Base-by-base conservation (phyloP, 1,284 basidiomycete genomes). In the Sporisorium scitamineum region DNA sequence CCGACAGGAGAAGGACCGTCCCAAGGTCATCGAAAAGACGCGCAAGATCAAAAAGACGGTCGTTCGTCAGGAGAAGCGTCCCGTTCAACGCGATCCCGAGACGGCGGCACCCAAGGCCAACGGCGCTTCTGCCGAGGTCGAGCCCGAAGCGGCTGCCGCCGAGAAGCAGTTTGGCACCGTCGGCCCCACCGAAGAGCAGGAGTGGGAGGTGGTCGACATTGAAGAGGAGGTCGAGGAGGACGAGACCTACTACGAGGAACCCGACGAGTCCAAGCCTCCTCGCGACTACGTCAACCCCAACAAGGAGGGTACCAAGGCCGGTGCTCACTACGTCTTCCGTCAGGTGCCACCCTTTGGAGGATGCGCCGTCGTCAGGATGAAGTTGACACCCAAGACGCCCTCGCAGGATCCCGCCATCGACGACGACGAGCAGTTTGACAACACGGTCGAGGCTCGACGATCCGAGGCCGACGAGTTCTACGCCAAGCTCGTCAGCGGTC, bases 391-490 rank as follows among this genome's bases (percentile, higher is more conserved):
- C 16, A 88, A 88, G 53, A 90, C 91, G 9, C 89, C 92, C 5
- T 89, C 91, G 41, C 90, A 92, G 81, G 94, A 97, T 85, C 87
- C 89, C 6, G 90, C 90, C 53, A 89, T 97, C 68, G 90, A 93
- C 63, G 95, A 98, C 81, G 96, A 99, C 84, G 91, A 91, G 64
- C 83, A 91, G 27, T 99, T 98, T 80, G 96, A 99, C 82, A 92
- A 92, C 79, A 89, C 89, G 41, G 89, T 99, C 50, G 96, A 98
- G 61, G 54, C 72, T 16, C 75, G 84, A 92, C 94, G 85, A 89
- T 89, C 92, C 74, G 96, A 99, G 85, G 93, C 95, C 10, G 94
- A 98, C 85, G 96, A 99, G 86, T 99, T 99, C 85, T 99, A 97
- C 87, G 88, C 89, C 56, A 89, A 90, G 16, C 89, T 98, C 63